These are phyloP conservation scores for Hanseniaspora nectarophila DNA, from an alignment of 805 yeast genomes.

Conservation along the genomic window DNA sequence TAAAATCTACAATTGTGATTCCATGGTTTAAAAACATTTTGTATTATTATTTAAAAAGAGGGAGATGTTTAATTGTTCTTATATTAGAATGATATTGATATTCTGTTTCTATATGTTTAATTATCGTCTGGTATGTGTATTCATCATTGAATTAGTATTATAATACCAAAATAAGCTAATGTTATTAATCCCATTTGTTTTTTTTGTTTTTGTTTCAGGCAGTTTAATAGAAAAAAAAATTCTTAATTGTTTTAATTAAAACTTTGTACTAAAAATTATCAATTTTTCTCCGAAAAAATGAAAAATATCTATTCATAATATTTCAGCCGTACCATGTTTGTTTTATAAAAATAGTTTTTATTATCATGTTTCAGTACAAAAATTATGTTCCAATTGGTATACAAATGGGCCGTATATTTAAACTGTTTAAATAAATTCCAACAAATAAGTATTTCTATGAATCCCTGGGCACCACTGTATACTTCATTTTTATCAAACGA, in stretches of 20 bases:
- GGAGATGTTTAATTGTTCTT: neutral
- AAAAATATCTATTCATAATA: neutral
- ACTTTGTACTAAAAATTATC: neutral
- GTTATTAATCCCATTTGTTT: neutral
- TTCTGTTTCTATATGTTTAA: neutral
- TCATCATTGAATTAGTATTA: too few species aligned
- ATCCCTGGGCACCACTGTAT: conserved; percentile 16
- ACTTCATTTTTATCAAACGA: conserved; percentile 27
- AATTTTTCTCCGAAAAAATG: neutral
- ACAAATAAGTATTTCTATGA: neutral
- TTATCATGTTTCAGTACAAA: too few species aligned
- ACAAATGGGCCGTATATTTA: too few species aligned
- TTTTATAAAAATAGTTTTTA: too few species aligned
- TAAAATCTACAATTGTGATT: neutral
- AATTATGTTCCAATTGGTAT: too few species aligned
- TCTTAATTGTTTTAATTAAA: neutral
- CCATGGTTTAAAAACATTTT: neutral
- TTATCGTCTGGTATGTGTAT: neutral
- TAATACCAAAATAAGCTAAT: too few species aligned
- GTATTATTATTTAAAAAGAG: neutral
- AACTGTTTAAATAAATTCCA: too few species aligned
- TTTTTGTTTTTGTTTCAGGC: neutral
- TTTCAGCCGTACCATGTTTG: neutral
- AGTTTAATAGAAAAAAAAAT: too few species aligned
- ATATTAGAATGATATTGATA: neutral